Base-by-base conservation (phyloP, 2,329 filamentous ascomycete species). In the Sphaerulina vaccinii region DNA sequence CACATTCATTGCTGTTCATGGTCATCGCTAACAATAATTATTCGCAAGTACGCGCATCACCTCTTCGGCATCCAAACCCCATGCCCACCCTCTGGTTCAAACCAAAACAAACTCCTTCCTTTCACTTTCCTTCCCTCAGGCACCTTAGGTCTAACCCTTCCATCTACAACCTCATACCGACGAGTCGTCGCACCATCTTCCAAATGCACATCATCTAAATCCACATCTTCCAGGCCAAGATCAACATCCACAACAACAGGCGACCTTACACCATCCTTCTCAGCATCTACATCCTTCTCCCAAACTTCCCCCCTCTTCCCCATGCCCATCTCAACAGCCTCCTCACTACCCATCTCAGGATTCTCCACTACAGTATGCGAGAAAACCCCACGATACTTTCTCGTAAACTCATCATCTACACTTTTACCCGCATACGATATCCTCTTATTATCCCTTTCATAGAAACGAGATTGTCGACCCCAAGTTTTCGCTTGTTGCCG, bases 71-170 rank as follows among this genome's bases (percentile, higher is more conserved):
- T 35, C 62, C 62, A 66, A 11, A 65, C 39, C 5, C 61, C 61
- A 18, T 54, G 36, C 9, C 42, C 39, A 7, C 61, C 61, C n/a
- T 54, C 41, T 8, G 39, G 51, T 32, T 59, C 40, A 52, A 64
- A 62, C 43, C 64, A 67, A 36, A 62, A 58, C 52, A 67, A 49
- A 54, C 62, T 65, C 48, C 49, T 47, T 40, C 45, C 56, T 32
- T 35, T 53, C 32, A 22, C 24, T 39, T 51, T 51, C 45, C 52
- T 55, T 38, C 35, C 36, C 13, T 23, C 45, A 33, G 53, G 56
- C 27, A 51, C 47, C 32, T 59, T 58, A 33, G 58, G 58, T 33
- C 45, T 27, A 11, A 48, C 24, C 9, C 32, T 48, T 10, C 45
- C 45, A 21, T 40, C 36, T 11, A 27, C 49, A 29, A 36, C 23